phyloP scores from a whole-genome alignment of 31 red algal species.

The Odonthalia washingtoniensis region DNA sequence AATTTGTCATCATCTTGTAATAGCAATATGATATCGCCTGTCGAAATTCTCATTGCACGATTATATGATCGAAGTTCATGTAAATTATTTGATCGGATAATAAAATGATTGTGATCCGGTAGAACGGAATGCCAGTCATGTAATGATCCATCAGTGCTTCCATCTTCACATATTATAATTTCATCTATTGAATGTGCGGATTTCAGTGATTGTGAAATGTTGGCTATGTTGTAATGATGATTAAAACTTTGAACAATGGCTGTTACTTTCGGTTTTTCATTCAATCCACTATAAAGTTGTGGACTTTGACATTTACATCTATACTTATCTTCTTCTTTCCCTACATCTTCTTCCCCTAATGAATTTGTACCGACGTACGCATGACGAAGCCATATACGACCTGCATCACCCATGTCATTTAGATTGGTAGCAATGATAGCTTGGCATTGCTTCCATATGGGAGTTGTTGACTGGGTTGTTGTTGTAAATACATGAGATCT shows the following conservation, averaged over 20 bases:
- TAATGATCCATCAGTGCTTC: constrained; percentile 77
- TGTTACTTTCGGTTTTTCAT: constrained; percentile 47
- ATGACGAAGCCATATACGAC: constrained; percentile 53
- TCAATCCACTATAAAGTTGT: constrained; percentile 47
- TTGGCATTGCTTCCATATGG: constrained; percentile 57
- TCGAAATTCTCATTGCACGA: constrained; percentile 82
- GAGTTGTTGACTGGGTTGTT: background rate
- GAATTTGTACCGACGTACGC: constrained; percentile 66
- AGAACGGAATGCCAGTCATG: constrained; percentile 70
- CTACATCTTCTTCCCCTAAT: background rate
- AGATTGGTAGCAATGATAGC: constrained; percentile 33
- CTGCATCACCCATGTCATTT: constrained; percentile 58
- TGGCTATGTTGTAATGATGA: constrained; percentile 70
- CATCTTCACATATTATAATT: constrained; percentile 79
- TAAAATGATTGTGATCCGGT: constrained; percentile 56
- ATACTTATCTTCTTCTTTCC: constrained; percentile 30
- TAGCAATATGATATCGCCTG: constrained; percentile 73
- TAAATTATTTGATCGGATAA: constrained; percentile 78
- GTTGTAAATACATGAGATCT: background rate
- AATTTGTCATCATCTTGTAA: constrained; percentile 77
- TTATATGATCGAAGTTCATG: constrained; percentile 86
- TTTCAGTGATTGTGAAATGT: constrained; percentile 59
- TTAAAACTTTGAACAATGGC: constrained; percentile 86
- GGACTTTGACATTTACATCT: constrained; percentile 56
- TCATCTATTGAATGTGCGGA: constrained; percentile 47